Base-by-base conservation (phyloP, 1,284 basidiomycete species). In the Agroathelia rolfsii region DNA sequence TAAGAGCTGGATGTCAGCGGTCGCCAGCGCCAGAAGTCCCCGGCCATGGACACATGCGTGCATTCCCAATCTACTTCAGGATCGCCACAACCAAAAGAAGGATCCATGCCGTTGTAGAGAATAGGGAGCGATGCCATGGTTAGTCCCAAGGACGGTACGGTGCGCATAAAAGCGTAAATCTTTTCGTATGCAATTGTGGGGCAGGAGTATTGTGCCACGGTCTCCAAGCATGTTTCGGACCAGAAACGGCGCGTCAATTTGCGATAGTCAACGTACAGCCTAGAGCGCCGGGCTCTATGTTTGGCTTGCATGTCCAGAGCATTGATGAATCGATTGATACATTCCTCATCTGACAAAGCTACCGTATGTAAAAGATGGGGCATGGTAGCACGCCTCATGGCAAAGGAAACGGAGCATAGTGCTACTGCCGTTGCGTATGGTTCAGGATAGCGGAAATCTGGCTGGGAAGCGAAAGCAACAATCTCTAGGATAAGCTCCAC, bases 311-410 rank as follows among this genome's bases (percentile, higher is more conserved):
- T 40, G 4, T 43, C 42, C 11, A 61, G 35, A 17, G 55, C 41
- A 23, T 45, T 36, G 19, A 55, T 43, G 44, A 65, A 63, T 22
- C 44, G 37, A 30, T 43, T 27, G 6, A 59, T 39, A 10, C 52
- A 40, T 0, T 38, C 19, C 5, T 49, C 39, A 0, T 45, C 41
- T 23, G 39, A 35, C 19, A 63, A 50, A 19, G 59, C 35, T 3
- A 65, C 55, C 13, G 53, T 61, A 36, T 53, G 50, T 6, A 65
- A 52, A 32, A 64, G 50, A 30, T 53, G 40, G 10, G 52, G 57
- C 54, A 63, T 58, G 12, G 51, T 41, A 13, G 44, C 45, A 6
- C 41, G 46, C 11, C 59, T 52, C 22, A 61, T 32, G n/a, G 36
- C 32, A 31, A 42, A 46, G 6, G 56, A 63, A n/a, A 60, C 58